Conservation (phyloP, 2,329 filamentous ascomycete genomes). For the Cercospora beticola region DNA sequence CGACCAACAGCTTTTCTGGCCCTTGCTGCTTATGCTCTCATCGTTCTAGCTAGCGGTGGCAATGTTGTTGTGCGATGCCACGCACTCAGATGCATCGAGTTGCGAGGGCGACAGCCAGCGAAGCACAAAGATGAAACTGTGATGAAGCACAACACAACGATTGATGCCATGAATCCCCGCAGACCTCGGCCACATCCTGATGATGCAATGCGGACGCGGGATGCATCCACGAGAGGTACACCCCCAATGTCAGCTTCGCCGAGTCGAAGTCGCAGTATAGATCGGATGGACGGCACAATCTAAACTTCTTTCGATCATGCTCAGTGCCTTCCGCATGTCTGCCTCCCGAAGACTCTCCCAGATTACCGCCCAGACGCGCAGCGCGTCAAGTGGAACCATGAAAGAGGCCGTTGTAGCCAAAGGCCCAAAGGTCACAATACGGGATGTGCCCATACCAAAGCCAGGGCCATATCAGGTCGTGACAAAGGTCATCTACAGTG, state of each 20-base stretch:
- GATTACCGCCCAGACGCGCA: conserved; percentile 23
- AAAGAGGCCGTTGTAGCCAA: conserved; percentile 41
- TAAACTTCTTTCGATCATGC: conserved; percentile 15
- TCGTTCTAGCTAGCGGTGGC: neutral
- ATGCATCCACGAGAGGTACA: neutral
- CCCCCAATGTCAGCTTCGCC: neutral
- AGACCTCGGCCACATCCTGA: neutral
- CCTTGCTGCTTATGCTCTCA: neutral
- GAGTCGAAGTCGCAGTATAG: neutral
- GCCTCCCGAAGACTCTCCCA: conserved; percentile 24
- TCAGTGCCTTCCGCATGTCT: conserved; percentile 21
- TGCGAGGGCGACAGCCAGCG: neutral
- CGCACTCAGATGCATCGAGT: neutral
- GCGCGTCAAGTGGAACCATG: conserved; percentile 29
- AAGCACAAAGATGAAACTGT: neutral
- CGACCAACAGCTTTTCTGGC: neutral
- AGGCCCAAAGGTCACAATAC: conserved; percentile 40
- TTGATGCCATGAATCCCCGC: neutral
- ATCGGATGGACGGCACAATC: neutral
- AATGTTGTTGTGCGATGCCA: neutral
- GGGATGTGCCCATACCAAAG: conserved; percentile 45
- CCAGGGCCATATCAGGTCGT: conserved; percentile 38
- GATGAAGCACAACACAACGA: neutral
- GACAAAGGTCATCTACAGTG: conserved; percentile 36
- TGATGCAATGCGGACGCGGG: conserved; percentile 1